Conservation (phyloP, 2,329 filamentous ascomycete genomes). For the Xylaria sp. region DNA sequence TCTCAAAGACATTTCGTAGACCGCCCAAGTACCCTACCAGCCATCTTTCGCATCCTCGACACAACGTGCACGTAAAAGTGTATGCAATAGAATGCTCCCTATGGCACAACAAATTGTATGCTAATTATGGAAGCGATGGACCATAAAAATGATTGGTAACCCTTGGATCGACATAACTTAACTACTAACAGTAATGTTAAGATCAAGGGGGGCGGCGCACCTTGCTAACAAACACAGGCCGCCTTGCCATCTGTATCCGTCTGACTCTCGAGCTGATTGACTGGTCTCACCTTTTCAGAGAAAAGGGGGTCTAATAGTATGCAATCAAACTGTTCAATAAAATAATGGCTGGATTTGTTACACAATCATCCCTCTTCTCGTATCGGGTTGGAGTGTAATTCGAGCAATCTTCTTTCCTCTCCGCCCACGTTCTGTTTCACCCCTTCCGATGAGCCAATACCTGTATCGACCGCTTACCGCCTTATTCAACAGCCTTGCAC, state of each 20-base stretch:
- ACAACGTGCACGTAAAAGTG: constrained; percentile 1
- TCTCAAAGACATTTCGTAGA: neutral
- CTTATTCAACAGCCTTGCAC: neutral
- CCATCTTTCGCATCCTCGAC: constrained; percentile 15
- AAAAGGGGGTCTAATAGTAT: constrained; percentile 13
- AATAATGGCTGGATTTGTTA: constrained; percentile 11
- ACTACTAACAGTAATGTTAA: neutral
- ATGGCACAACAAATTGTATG: neutral
- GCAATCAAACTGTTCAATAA: constrained; percentile 18
- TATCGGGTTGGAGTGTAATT: constrained; percentile 8
- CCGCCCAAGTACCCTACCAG: neutral
- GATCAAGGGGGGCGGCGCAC: constrained; percentile 11
- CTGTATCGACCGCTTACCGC: neutral
- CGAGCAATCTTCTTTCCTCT: neutral
- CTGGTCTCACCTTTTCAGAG: neutral
- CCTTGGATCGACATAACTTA: constrained; percentile 20
- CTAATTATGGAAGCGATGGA: constrained; percentile 6
- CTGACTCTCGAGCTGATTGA: constrained; percentile 9
- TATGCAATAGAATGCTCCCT: constrained; percentile 1
- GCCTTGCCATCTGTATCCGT: constrained; percentile 11
- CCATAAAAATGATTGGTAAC: constrained; percentile 5
- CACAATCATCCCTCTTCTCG: constrained; percentile 13
- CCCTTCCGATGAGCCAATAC: neutral
- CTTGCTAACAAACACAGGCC: constrained; percentile 5
- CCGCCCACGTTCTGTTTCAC: neutral